Evolutionary conservation across 192 early-diverging fungal species (phyloP), one percentile per base, ranked within the genome.

Genomic region (Pecoramyces ruminantium): DNA sequence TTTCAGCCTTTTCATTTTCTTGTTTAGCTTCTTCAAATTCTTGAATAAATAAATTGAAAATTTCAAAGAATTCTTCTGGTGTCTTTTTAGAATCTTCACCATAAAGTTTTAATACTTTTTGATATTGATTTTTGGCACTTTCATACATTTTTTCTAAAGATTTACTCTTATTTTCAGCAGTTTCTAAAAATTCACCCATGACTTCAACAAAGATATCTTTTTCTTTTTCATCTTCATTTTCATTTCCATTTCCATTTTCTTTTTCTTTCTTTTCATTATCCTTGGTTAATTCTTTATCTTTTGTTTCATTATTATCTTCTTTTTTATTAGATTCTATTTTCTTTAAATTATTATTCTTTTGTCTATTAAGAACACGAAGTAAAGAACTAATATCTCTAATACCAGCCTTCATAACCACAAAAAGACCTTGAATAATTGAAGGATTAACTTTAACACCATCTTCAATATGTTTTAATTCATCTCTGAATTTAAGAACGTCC

Each of bases 31-130:
- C 78, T 17, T 78, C 79, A 40, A 80, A 80, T 77, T 30, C 29
- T 77, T 78, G 79, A 29, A 38, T 15, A 77, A 80, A 80, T 2
- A 29, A 1, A 5, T 77, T 58, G 17, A 80, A 29, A n/a, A 77
- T 80, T 39, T 77, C 79, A 30, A 80, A 40, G 21, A 80, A 40
- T 34, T 80, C 79, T 80, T 80, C 79, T 77, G 79, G 38, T 2
- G 79, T 80, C 28, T 39, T 80, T 21, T 80, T 80, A 34, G 79
- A 12, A 77, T 80, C 79, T 34, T 80, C 79, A 29, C 29, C 79
- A 77, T 80, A 80, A 39, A 29, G 77, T 58, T 39, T 80, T 30
- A 30, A 29, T 18, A 80, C 39, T 17, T 27, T 77, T 29, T 39
- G 29, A n/a, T 38, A 80, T 29, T 30, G 29, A 3, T 15, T 30